Evolutionary conservation across 1,284 basidiomycete genomes (phyloP), one percentile per base, ranked within the genome.

Genomic region (Ceratobasidium sp.): DNA sequence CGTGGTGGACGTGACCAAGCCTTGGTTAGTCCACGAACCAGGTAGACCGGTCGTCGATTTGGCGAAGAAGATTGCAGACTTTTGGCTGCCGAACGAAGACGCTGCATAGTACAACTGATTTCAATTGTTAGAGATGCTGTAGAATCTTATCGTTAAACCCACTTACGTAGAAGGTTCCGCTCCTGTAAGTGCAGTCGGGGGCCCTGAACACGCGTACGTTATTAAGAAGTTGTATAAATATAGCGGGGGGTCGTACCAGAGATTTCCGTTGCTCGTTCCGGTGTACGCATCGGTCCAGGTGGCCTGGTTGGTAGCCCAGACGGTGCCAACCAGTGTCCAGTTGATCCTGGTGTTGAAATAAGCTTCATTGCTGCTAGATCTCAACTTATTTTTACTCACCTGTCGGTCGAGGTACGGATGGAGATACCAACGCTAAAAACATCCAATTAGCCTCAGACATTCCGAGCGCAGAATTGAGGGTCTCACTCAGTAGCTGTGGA

Each of bases 331-430:
- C 5, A 81, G 75, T 4, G 83, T 85, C 84, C 84, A 88, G 66
- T 25, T 36, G 30, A 18, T 59, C 67, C 63, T 72, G 25, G n/a
- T 21, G 38, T 4, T 16, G 1, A 28, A 28, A 30, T 58, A n/a
- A 33, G 38, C 40, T 5, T 38, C 11, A 48, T 16, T 51, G 18
- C 18, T 23, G n/a, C 33, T 18, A 7, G 12, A 5, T 28, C 16
- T 8, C 3, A 23, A n/a, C 14, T 33, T 25, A 12, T 16, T 14
- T 5, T 42, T 18, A 81, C 81, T 1, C 78, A 84, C 25, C 85
- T 79, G 76, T 87, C 85, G 7, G 82, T 81, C 0, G 85, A 86
- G 1, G 85, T 86, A 30, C 82, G 80, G 73, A 87, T 86, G 60
- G 84, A 81, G 40, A 87, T 81, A 8, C 86, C 85, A 59, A 78